phyloP scores from a whole-genome alignment of 2,329 filamentous ascomycete species.

The Phialemonium atrogriseum region DNA sequence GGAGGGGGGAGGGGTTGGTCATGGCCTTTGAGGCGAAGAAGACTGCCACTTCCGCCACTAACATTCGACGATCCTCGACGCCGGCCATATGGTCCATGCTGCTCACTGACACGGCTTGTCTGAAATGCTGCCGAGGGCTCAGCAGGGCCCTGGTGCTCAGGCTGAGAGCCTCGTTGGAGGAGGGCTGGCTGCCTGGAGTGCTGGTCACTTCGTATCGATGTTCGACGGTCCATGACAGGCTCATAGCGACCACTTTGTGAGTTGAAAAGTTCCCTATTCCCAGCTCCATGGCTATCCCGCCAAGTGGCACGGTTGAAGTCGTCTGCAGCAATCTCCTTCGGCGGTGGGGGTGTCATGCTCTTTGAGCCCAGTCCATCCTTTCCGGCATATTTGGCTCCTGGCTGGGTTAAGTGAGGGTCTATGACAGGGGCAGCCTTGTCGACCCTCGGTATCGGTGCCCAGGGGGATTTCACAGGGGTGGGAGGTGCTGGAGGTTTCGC shows the following conservation, averaged over 20 bases:
- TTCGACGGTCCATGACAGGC: constrained; percentile 72
- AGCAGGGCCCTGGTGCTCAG: constrained; percentile 56
- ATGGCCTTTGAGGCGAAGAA: constrained; percentile 43
- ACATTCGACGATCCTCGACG: constrained; percentile 85
- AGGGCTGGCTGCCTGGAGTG: constrained; percentile 66
- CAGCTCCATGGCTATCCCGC: constrained; percentile 58
- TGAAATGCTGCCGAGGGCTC: constrained; percentile 87
- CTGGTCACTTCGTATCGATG: constrained; percentile 58
- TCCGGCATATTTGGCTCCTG: constrained; percentile 36
- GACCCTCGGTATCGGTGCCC: constrained; percentile 79
- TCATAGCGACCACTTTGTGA: constrained; percentile 94
- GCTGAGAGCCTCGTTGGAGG: constrained; percentile 62
- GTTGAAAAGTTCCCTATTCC: constrained; percentile 77
- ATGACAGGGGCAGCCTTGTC: constrained; percentile 68
- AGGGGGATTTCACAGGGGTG: constrained; percentile 77
- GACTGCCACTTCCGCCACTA: constrained; percentile 72
- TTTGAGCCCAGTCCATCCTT: constrained; percentile 51
- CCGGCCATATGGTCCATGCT: constrained; percentile 62
- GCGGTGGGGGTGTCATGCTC: constrained; percentile 40
- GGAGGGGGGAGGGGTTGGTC: constrained; percentile 33
- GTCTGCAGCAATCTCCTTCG: constrained; percentile 86
- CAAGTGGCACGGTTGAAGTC: constrained; percentile 82
- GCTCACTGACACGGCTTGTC: constrained; percentile 58
- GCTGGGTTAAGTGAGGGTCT: constrained; percentile 36
- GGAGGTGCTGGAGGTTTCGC: constrained; percentile 61